Conservation (phyloP, 768 basidiomycete genomes). For the Termitomyces sp. region DNA sequence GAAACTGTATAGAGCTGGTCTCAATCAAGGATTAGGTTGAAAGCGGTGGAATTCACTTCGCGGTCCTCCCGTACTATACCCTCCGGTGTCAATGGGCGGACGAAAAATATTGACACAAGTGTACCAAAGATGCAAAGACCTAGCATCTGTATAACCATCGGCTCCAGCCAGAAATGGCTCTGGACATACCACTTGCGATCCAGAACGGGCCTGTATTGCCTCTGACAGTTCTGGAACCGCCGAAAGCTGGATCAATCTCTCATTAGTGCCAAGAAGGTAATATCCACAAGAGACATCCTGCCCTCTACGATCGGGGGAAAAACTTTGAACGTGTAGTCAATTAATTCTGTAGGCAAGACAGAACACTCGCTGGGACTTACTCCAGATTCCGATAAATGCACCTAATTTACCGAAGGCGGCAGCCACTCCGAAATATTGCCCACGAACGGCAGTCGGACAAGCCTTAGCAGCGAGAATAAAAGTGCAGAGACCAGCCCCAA, state of each 20-base stretch:
- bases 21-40: neutral
- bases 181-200: no score
- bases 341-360: neutral
- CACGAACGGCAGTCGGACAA: conserved; percentile 77
- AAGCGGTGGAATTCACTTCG: neutral
- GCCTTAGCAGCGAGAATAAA: conserved; percentile 81
- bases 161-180: no score
- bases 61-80: conserved; percentile 9
- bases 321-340: conserved; percentile 26
- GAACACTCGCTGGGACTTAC: conserved; percentile 29
- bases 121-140: conserved; percentile 9
- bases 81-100: conserved; percentile 3
- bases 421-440: conserved; percentile 83
- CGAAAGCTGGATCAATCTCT: no score
- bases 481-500: conserved; percentile 81
- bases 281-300: neutral
- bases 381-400: conserved; percentile 77
- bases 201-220: no score
- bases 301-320: conserved; percentile 49
- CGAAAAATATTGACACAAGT: conserved; percentile 5
- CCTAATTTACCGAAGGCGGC: conserved; percentile 83
- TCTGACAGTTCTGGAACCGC: no score
- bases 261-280: neutral
- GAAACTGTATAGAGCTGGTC: conserved; percentile 6
- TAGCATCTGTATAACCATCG: no score